Evolutionary conservation across 2,329 filamentous ascomycete species (phyloP).

Genomic region (Fusarium metavorans): DNA sequence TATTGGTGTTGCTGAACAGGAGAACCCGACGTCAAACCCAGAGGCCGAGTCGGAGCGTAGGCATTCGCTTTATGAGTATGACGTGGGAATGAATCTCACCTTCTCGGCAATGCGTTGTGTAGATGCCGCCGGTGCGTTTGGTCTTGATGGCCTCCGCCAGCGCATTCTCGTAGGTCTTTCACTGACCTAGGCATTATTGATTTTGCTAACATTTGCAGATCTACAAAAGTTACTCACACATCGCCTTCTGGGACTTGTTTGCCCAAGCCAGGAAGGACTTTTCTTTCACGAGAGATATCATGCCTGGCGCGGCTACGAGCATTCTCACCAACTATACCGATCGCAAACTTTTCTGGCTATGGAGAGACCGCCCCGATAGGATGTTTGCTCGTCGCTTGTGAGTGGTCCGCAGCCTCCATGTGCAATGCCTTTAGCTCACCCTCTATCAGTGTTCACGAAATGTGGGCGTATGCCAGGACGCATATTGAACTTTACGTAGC

Average conservation of each 20-base stretch:
- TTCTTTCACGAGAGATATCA: constrained; percentile 47
- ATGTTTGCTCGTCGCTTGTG: constrained; percentile 45
- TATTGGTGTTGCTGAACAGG: constrained; percentile 71
- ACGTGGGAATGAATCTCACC: constrained; percentile 56
- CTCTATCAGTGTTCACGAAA: constrained; percentile 43
- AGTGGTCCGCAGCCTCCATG: constrained; percentile 4
- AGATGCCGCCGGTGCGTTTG: constrained; percentile 62
- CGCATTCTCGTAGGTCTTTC: constrained; percentile 61
- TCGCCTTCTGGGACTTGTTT: constrained; percentile 61
- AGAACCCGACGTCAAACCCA: constrained; percentile 56
- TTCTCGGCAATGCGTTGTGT: constrained; percentile 50
- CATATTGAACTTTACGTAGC: constrained; percentile 66
- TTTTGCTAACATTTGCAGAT: constrained; percentile 53
- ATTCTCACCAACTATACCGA: constrained; percentile 48
- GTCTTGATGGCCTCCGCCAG: constrained; percentile 64
- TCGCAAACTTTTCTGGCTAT: constrained; percentile 40
- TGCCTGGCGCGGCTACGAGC: constrained; percentile 50
- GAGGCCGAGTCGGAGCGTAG: constrained; percentile 56
- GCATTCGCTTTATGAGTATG: constrained; percentile 62
- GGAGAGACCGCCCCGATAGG: constrained; percentile 40
- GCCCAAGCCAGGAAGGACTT: constrained; percentile 43
- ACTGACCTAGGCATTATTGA: background rate
- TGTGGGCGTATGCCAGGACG: constrained; percentile 58
- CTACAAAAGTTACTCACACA: constrained; percentile 62
- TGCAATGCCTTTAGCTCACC: constrained; percentile 19